Base-by-base conservation (phyloP, 2,329 filamentous ascomycete genomes). In the Colletotrichum liaoningense region DNA sequence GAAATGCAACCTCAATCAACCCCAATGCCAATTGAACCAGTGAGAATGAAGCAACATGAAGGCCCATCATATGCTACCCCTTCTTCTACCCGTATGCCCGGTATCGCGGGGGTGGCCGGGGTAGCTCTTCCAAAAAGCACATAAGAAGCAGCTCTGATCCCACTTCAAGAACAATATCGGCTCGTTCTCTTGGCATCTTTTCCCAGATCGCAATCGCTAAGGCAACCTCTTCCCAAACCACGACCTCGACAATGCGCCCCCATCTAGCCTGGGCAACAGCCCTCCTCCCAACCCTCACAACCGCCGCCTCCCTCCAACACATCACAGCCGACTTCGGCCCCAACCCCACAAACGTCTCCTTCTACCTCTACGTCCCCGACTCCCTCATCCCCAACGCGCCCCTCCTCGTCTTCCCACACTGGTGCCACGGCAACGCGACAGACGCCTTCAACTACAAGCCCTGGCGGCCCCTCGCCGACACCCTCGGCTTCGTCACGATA, bases 341-440 rank as follows among this genome's bases (percentile, higher is more conserved):
- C 30, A 89, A 88, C 67, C 88, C 88, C 0, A 85, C 84, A 22
- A 85, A 86, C 35, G 86, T 86, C 5, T 81, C 81, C 19, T 89
- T 90, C 80, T 88, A 86, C 81, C 87, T 90, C 70, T 86, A 86
- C 78, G 83, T 87, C 5, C 85, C 86, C 1, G 83, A 85, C 76
- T 74, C 76, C 19, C 78, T 86, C 1, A 82, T 84, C 3, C 63
- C 83, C 1, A 84, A 79, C 6, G 88, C 89, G 0, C 85, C 86
- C 2, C 82, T 91, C 62, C 81, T 91, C 14, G 87, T 91, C 42
- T 89, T 87, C 73, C 85, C 87, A 46, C 87, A 91, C 82, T 90
- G 87, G 84, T 92, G 90, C 81, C 84, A 85, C 60, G 89, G 90
- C 30, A 86, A 85, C 3, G 90, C 87, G 3, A 79, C 83, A 46